A percentile compares a stretch with the other conserved stretches of the same genome.
Conservation (phyloP, 208 protist genomes). For the Acanthamoeba healyi region DNA sequence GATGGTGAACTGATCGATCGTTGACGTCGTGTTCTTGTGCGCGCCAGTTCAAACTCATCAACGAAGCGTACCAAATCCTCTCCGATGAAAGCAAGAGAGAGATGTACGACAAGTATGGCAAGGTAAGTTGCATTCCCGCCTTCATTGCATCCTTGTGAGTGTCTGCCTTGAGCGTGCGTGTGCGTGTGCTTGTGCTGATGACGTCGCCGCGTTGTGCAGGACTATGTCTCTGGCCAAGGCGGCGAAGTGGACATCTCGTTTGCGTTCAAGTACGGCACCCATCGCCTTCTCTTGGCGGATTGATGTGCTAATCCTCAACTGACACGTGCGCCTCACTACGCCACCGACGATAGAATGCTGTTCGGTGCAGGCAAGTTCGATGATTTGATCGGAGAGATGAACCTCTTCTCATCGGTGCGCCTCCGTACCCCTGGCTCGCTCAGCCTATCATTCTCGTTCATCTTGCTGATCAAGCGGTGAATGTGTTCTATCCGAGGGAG, state of each 20-base stretch:
- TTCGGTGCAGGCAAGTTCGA: slow-evolving; percentile 66
- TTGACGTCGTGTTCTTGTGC: background rate
- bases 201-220: no score
- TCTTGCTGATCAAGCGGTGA: background rate
- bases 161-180: background rate
- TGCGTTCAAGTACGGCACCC: slow-evolving; percentile 20
- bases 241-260: slow-evolving; percentile 26
- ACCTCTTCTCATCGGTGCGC: background rate
- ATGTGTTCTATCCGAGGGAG: background rate
- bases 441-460: background rate
- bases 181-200: background rate
- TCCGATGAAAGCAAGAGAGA: slow-evolving; percentile 73
- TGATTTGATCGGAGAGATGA: background rate
- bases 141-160: background rate
- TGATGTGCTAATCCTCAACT: background rate
- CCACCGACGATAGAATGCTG: background rate
- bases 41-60: slow-evolving; percentile 81
- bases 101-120: slow-evolving; percentile 83
- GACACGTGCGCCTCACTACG: background rate
- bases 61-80: slow-evolving; percentile 83
- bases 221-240: background rate
- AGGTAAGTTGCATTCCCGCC: background rate
- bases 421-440: background rate
- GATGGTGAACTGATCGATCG: background rate
- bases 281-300: background rate